Conservation (phyloP, 495 filamentous ascomycete genomes). For the Xylaria intraflava region DNA sequence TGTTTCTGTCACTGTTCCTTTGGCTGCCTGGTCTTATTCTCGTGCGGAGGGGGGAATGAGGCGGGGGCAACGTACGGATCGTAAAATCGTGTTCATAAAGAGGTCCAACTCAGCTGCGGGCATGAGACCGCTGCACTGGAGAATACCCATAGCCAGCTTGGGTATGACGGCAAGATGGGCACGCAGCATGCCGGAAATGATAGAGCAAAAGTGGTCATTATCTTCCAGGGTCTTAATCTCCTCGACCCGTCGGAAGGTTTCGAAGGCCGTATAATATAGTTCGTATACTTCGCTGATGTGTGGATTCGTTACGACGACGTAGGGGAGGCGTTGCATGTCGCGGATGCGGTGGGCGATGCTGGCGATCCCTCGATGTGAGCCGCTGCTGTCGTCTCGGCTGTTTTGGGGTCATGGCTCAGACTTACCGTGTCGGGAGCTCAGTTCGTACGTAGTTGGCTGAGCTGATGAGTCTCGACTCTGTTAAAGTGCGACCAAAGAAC, state of each 20-base stretch:
- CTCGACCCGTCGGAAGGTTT: slow-evolving; percentile 72
- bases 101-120: slow-evolving; percentile 72
- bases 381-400: background rate
- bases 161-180: slow-evolving; percentile 93
- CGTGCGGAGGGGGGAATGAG: background rate
- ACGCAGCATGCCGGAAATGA: slow-evolving; percentile 68
- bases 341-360: slow-evolving; percentile 89
- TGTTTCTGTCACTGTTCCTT: too few species aligned
- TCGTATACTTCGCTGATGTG: slow-evolving; percentile 94
- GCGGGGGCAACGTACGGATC: slow-evolving; percentile 57
- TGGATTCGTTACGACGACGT: slow-evolving; percentile 91
- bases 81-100: slow-evolving; percentile 90
- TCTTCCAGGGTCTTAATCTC: slow-evolving; percentile 83
- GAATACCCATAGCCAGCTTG: slow-evolving; percentile 84
- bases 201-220: slow-evolving; percentile 81
- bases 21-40: background rate
- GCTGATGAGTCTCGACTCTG: slow-evolving; percentile 79
- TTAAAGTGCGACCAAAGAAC: slow-evolving; percentile 85
- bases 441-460: slow-evolving; percentile 96
- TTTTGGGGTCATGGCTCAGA: background rate
- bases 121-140: slow-evolving; percentile 78
- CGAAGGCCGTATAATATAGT: slow-evolving; percentile 92
- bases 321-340: slow-evolving; percentile 95
- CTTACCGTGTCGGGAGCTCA: slow-evolving; percentile 82
- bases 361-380: background rate